Evolutionary conservation across 768 basidiomycete species (phyloP).

Genomic region (Multifurca ochricompacta): DNA sequence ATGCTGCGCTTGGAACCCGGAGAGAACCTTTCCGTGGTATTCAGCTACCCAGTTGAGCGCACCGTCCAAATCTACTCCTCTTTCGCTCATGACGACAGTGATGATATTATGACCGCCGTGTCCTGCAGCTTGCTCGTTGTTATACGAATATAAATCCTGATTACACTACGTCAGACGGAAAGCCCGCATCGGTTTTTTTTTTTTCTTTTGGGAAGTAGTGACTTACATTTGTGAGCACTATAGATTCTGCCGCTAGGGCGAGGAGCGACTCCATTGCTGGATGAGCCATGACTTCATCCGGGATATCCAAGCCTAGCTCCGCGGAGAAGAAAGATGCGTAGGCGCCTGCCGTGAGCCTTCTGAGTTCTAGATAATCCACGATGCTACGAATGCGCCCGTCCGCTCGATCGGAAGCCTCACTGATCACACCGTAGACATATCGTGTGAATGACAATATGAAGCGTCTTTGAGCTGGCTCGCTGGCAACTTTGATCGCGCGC

Average conservation of each 20-base stretch:
- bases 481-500: neutral
- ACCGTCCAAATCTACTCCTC: slow-evolving; percentile 28
- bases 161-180: neutral
- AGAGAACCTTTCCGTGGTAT: slow-evolving; percentile 23
- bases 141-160: slow-evolving; percentile 36
- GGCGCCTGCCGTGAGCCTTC: slow-evolving; percentile 34
- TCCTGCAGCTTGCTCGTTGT: slow-evolving; percentile 34
- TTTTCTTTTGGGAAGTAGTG: neutral
- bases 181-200: neutral
- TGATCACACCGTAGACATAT: slow-evolving; percentile 27
- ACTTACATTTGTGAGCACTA: slow-evolving; percentile 34
- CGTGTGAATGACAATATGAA: slow-evolving; percentile 27
- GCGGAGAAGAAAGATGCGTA: slow-evolving; percentile 33
- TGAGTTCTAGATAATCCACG: slow-evolving; percentile 33
- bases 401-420: slow-evolving; percentile 32
- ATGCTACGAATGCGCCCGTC: slow-evolving; percentile 29
- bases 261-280: slow-evolving; percentile 30
- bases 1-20: slow-evolving; percentile 28
- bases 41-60: slow-evolving; percentile 33
- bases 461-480: slow-evolving; percentile 15
- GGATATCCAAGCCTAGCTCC: slow-evolving; percentile 35
- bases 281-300: slow-evolving; percentile 34
- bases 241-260: slow-evolving; percentile 28
- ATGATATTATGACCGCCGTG: slow-evolving; percentile 36
- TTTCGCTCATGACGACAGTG: slow-evolving; percentile 34